Percentiles rank a stretch among this genome's conserved stretches.
phyloP scores from a whole-genome alignment of 2,329 filamentous ascomycete genomes.

The Fusarium floridanum region DNA sequence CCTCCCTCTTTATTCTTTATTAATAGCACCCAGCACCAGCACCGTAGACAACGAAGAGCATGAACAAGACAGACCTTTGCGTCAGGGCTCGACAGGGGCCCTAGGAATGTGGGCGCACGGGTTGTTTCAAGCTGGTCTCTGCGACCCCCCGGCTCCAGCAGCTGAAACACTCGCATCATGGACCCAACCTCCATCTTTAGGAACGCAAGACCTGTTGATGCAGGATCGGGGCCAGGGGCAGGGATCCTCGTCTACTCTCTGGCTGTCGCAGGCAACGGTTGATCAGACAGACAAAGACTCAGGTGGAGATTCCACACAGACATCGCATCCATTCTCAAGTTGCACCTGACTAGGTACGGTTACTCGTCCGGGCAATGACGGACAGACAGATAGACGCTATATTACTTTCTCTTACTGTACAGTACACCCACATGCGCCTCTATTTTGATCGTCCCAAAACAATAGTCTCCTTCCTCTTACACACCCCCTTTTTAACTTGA shows the following conservation, averaged over 20 bases:
- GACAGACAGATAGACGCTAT: neutral
- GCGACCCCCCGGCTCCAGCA: slow-evolving; percentile 33
- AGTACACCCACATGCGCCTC: slow-evolving; percentile 28
- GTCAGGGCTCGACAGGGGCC: slow-evolving; percentile 34
- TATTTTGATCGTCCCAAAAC: slow-evolving; percentile 29
- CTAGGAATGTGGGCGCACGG: slow-evolving; percentile 40
- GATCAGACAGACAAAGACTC: slow-evolving; percentile 33
- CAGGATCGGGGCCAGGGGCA: slow-evolving; percentile 24
- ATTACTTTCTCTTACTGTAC: slow-evolving; percentile 3
- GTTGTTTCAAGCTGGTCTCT: slow-evolving; percentile 39
- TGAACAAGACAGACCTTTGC: slow-evolving; percentile 25
- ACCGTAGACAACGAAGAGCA: slow-evolving; percentile 3
- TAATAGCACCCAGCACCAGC: neutral
- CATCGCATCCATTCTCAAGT: neutral
- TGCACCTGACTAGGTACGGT: neutral
- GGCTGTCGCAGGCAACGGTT: slow-evolving; percentile 28
- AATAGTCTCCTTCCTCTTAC: slow-evolving; percentile 1
- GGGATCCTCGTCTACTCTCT: neutral
- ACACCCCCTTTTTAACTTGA: slow-evolving; percentile 15
- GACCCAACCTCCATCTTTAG: slow-evolving; percentile 13
- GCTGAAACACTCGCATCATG: slow-evolving; percentile 40
- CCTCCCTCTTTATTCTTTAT: slow-evolving; percentile 25
- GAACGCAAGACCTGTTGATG: slow-evolving; percentile 10
- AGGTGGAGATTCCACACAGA: slow-evolving; percentile 15
- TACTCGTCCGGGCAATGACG: neutral